Evolutionary conservation across 768 basidiomycete species (phyloP).

Genomic region (Lactarius akahatsu): DNA sequence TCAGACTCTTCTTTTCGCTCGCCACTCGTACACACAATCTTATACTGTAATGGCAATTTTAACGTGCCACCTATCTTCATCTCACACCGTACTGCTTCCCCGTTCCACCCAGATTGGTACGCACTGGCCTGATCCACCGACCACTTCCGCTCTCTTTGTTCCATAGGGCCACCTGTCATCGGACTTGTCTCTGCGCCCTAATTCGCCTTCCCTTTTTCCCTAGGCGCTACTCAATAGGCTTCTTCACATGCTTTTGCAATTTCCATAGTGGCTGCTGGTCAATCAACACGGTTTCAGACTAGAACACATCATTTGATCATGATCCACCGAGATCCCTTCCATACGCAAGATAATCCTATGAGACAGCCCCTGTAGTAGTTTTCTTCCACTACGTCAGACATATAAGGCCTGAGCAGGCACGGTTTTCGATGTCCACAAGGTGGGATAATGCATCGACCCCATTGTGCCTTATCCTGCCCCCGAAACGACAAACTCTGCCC

Average conservation of each 20-base stretch:
- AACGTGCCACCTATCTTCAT: neutral
- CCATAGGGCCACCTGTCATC: slow-evolving; percentile 2
- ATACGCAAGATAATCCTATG: neutral
- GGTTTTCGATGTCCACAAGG: neutral
- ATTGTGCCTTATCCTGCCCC: neutral
- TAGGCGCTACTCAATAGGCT: neutral
- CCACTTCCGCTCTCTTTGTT: slow-evolving; percentile 3
- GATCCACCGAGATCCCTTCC: neutral
- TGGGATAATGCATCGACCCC: neutral
- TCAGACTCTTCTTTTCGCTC: neutral
- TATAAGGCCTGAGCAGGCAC: neutral
- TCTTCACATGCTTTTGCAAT: slow-evolving; percentile 5
- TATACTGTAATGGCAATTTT: neutral
- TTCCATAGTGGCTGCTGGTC: neutral
- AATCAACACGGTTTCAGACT: neutral
- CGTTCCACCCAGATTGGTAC: neutral
- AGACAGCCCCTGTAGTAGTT: neutral
- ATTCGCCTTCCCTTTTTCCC: neutral
- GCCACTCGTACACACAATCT: neutral
- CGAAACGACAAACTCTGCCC: neutral
- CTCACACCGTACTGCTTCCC: neutral
- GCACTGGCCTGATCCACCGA: neutral
- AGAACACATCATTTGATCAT: slow-evolving; percentile 1
- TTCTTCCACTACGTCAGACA: neutral
- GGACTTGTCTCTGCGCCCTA: slow-evolving; percentile 22